Evolutionary conservation across 2,329 filamentous ascomycete species (phyloP), one percentile per base, ranked within the genome.

Genomic region (Botrytis squamosa): DNA sequence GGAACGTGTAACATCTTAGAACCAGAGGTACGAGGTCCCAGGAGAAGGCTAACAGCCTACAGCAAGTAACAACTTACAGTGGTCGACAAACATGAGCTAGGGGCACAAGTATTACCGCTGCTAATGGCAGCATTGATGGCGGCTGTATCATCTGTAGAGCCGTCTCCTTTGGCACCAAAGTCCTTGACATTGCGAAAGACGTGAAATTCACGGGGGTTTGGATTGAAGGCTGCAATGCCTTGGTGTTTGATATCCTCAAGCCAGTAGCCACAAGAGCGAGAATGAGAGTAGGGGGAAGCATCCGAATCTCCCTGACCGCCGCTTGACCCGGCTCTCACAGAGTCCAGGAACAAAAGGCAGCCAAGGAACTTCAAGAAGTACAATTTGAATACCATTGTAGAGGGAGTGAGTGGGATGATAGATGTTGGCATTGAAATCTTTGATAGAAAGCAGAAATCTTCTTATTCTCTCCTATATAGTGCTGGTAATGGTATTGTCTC

Each of bases 41-140:
- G 8, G 22, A 52, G 49, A 22, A n/a, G 22, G 22, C 22, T 22
- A 52, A 25, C 49, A 52, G 22, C 49, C 49, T 52, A 52, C 49
- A n/a, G 49, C 49, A 12, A 52, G 22, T 25, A 25, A 52, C 8
- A 52, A 52, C 49, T 52, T 52, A 52, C 22, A 1, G 82, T 85
- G 0, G 87, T 88, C 5, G 85, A 81, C 3, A 80, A 82, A 25
- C 79, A 77, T 74, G 84, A 77, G 8, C 29, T 44, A 18, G 66
- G 12, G 20, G 70, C 76, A 73, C 77, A 78, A 10, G 68, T 42
- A 10, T 38, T 67, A 3, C 74, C 75, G 63, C 66, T 55, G n/a
- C 22, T 72, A 16, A 77, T 74, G 5, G 75, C 76, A 14, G 84
- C 82, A 84, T 97, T 97, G 87, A 98, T 97, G 74, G 94, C 93